Evolutionary conservation across 345 rosid genomes (phyloP).

Genomic region (Salix viminalis): DNA sequence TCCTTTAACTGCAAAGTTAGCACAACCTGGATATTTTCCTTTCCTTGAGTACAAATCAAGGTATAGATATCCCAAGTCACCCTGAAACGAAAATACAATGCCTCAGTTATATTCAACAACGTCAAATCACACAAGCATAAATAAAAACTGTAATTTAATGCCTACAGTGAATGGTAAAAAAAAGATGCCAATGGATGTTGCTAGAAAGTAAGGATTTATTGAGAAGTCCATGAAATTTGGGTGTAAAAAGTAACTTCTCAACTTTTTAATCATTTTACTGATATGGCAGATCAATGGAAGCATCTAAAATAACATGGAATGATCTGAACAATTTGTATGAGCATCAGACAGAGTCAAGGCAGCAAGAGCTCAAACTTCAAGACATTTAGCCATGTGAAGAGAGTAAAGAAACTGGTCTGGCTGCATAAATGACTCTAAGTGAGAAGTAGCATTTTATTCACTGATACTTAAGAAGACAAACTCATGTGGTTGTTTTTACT

Average conservation of each 20-base stretch:
- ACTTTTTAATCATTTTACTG: neutral
- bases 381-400: neutral
- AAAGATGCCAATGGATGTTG: neutral
- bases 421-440: too few species aligned
- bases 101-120: neutral
- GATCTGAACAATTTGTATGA: neutral
- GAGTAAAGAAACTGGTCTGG: too few species aligned
- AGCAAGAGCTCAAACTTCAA: too few species aligned
- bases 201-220: neutral
- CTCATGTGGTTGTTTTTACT: too few species aligned
- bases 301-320: neutral
- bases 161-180: neutral
- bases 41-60: constrained; percentile 83
- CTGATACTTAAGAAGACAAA: too few species aligned
- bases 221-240: neutral
- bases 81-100: constrained; percentile 45
- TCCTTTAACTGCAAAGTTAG: constrained; percentile 87
- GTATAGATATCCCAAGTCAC: constrained; percentile 83
- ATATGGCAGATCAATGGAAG: neutral
- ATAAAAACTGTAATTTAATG: neutral
- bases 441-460: too few species aligned
- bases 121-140: neutral
- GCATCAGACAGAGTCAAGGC: too few species aligned
- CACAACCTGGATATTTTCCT: constrained; percentile 96
- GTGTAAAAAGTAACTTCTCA: neutral